Evolutionary conservation across 1,284 basidiomycete species (phyloP), one percentile per base, ranked within the genome.

Genomic region (Apiotrichum porosum): DNA sequence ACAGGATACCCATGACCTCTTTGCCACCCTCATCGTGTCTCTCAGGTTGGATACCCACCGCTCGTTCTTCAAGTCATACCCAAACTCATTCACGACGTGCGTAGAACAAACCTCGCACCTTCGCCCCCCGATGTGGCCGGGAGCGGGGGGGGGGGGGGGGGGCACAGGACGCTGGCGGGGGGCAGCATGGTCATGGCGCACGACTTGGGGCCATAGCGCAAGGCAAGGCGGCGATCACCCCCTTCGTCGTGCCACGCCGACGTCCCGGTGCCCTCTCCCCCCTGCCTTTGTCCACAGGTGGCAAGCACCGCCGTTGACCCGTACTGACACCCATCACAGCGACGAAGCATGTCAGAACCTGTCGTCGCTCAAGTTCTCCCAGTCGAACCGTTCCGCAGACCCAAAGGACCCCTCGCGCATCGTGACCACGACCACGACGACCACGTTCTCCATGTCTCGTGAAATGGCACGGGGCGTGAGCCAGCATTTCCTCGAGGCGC

Each of bases 401-500:
- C 93, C 95, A 51, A 87, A 90, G 75, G 93, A 98, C 75, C 91
- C 92, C 55, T 83, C 88, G 72, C 85, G 94, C 64, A 91, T 99
- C 70, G 86, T 98, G 64, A 97, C 95, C 60, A 98, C 94, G 1
- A 98, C 95, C 1, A 98, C 95, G 6, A 98, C 94, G 9, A 99
- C 95, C 36, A 98, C 95, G 19, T 99, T 99, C 75, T 93, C 91
- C 54, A 98, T 99, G 95, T 92, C 90, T 57, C 84, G 92, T 59
- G 94, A 98, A 39, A 98, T 98, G 87, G 95, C 95, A 53, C 95
- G 97, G 76, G 91, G 90, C 30, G 97, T 98, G 83, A 91, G 91
- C 74, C 94, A 98, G 74, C 93, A 97, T 68, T 98, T 97, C 68
- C 94, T 99, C 88, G 94, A 98, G 59, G 93, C 94, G 42, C 86